Conservation (phyloP, 23 red algal species). For the Gracilaria domingensis region DNA sequence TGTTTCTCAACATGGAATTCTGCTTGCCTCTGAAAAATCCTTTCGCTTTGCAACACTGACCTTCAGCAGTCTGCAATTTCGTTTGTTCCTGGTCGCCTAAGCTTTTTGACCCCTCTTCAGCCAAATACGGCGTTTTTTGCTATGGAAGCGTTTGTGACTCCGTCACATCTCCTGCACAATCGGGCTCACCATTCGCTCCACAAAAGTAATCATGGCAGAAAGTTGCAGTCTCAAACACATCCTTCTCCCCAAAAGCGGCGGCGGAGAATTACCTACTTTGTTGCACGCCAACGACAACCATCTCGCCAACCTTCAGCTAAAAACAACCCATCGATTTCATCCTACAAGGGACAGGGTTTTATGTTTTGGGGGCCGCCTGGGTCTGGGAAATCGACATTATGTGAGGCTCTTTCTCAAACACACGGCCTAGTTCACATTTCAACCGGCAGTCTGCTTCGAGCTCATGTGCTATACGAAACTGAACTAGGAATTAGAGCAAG, state of each 20-base stretch:
- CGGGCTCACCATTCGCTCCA: not conserved
- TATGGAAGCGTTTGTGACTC: not conserved
- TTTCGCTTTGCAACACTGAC: not conserved
- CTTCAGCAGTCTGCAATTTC: not conserved
- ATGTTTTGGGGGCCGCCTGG: constrained; percentile 92
- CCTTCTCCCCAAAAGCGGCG: not conserved
- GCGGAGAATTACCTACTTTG: not conserved
- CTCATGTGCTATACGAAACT: constrained; percentile 89
- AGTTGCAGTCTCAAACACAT: not conserved
- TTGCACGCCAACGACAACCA: not conserved
- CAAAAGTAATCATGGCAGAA: not conserved
- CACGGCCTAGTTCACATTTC: constrained; percentile 88
- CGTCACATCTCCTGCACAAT: not conserved
- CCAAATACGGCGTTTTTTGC: not conserved
- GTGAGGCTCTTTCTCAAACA: constrained; percentile 63
- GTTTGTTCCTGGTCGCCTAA: not conserved
- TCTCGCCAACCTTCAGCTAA: not conserved
- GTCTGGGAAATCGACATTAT: constrained; percentile 85
- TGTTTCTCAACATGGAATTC: not conserved
- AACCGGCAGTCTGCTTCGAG: constrained; percentile 82
- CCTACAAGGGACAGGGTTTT: constrained; percentile 43
- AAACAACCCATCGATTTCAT: not conserved
- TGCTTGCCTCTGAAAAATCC: not conserved
- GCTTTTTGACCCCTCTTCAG: not conserved
- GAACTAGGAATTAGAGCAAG: constrained; percentile 56